phyloP scores from a whole-genome alignment of 2,329 filamentous ascomycete species.

The Cordyceps militaris region DNA sequence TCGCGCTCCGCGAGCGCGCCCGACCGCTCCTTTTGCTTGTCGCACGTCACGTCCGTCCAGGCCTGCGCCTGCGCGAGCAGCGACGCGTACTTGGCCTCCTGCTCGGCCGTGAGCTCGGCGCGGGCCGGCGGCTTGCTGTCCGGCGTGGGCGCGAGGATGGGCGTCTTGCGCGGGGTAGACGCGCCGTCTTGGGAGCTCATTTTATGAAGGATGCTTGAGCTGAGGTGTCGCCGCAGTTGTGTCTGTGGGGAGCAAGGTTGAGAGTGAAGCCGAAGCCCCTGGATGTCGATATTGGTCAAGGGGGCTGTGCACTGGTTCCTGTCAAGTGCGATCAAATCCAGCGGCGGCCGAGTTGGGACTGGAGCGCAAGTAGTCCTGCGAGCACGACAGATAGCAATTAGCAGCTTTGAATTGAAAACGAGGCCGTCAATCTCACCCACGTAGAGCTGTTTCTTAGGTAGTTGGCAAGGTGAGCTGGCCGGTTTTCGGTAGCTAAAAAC shows the following conservation, averaged over 20 bases:
- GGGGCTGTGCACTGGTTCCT: background rate
- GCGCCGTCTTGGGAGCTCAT: slow-evolving; percentile 1
- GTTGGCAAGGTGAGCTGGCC: no score
- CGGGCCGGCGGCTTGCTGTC: slow-evolving; percentile 49
- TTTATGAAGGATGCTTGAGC: background rate
- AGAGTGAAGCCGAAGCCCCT: background rate
- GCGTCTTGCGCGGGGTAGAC: slow-evolving; percentile 38
- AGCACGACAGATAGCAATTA: no score
- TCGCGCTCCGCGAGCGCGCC: slow-evolving; percentile 71
- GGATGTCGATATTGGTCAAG: background rate
- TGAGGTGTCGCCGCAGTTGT: background rate
- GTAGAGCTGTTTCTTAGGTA: no score
- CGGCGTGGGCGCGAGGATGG: slow-evolving; percentile 51
- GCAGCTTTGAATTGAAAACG: no score
- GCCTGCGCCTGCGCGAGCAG: slow-evolving; percentile 62
- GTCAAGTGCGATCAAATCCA: no score
- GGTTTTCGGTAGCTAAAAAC: no score
- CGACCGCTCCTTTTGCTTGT: slow-evolving; percentile 49
- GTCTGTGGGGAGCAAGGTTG: background rate
- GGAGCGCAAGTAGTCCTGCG: no score
- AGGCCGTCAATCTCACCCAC: no score
- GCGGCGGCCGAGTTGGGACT: no score
- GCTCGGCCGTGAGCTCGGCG: slow-evolving; percentile 62
- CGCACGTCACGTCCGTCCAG: slow-evolving; percentile 59
- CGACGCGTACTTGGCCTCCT: slow-evolving; percentile 73